Base-by-base conservation (phyloP, 148 eudicot species). In the Cornus florida region DNA sequence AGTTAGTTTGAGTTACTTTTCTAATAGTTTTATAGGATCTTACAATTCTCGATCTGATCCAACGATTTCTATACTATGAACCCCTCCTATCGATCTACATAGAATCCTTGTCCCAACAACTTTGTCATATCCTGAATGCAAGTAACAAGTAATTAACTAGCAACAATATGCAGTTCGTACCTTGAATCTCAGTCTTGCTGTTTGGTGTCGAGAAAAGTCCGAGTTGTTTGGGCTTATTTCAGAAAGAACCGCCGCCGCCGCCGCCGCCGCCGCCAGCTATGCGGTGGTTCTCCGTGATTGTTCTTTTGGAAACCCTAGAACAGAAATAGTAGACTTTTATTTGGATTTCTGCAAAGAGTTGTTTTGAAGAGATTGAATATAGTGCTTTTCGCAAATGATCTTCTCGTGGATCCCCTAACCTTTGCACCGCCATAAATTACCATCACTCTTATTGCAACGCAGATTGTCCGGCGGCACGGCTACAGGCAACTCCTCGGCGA, bases 381-480 rank as follows among this genome's bases (percentile, higher is more conserved):
- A 60, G 14, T 80, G 83, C 28, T 75, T 23, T 53, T 80, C 68
- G 62, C 83, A 80, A 0, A 67, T 0, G 20, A 2, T 14, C 43
- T 59, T 68, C 24, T 41, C 78, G 1, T 74, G 69, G 35, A 80
- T 19, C 78, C 46, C 75, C 74, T 59, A 80, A 19, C 69, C 22
- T 0, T 9, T 56, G 78, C 83, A 80, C 16, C 75, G 67, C 83
- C 78, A 75, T 19, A 4, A 4, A 69, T 75, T 75, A 62, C 83
- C 78, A n/a, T 80, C 78, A 20, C 2, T 74, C 74, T 62, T 57
- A 0, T 0, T 7, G 74, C 83, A 80, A 17, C 78, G 83, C 4
- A 57, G 74, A 17, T 39, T n/a, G 3, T 38, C 46, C 66, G 75
- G 78, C 59, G 82, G 82, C 71, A 60, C 53, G 16, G 14, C 16